phyloP scores from a whole-genome alignment of 305 asterid species.

The Plantago coronopus region DNA sequence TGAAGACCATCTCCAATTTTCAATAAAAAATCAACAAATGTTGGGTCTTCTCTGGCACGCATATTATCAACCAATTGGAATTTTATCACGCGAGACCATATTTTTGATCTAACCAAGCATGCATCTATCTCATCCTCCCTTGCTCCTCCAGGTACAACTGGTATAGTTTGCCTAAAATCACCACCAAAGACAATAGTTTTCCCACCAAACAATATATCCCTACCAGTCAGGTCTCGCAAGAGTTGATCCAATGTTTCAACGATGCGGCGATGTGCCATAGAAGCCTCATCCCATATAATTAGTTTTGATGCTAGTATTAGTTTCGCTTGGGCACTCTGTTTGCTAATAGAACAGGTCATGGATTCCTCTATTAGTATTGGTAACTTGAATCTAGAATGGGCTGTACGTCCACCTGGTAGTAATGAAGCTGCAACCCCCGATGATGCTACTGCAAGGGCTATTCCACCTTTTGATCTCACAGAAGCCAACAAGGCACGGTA shows the following conservation, averaged over 20 bases:
- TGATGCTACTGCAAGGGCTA: too few species aligned
- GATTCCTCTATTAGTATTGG: not conserved
- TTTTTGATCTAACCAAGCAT: not conserved
- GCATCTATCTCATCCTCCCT: not conserved
- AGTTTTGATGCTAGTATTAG: not conserved
- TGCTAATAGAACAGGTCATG: not conserved
- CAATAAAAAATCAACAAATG: not conserved
- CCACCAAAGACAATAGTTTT: too few species aligned
- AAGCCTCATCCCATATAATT: too few species aligned
- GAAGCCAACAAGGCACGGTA: too few species aligned
- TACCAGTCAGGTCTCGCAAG: too few species aligned
- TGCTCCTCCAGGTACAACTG: not conserved
- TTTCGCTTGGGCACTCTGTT: not conserved
- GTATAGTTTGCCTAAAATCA: slow-evolving; percentile 1
- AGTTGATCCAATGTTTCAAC: too few species aligned
- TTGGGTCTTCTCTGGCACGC: not conserved
- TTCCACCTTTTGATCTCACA: too few species aligned
- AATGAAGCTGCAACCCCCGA: slow-evolving; percentile 3
- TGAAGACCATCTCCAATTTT: not conserved
- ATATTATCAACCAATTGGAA: not conserved
- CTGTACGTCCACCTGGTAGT: too few species aligned
- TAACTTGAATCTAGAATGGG: slow-evolving; percentile 17
- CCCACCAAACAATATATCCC: too few species aligned
- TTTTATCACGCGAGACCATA: not conserved
- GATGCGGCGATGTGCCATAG: too few species aligned